Conservation (phyloP, 2,329 filamentous ascomycete genomes). For the Chaetoscypha palmicola region DNA sequence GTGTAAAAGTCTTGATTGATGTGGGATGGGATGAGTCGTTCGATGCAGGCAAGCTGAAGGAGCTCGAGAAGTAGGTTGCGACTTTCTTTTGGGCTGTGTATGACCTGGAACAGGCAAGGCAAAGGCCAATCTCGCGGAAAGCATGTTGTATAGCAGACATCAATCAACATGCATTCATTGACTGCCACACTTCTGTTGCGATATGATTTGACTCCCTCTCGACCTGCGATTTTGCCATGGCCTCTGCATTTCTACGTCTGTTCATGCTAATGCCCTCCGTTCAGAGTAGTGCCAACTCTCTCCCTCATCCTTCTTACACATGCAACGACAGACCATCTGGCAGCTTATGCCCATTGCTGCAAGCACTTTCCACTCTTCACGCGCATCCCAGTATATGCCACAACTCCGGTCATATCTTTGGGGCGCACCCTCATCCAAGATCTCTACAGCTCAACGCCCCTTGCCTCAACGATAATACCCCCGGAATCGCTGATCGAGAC, state of each 20-base stretch:
- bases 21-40: constrained; percentile 95
- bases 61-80: constrained; percentile 73
- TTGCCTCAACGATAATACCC: constrained; percentile 80
- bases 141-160: constrained; percentile 24
- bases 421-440: constrained; percentile 88
- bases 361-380: constrained; percentile 90
- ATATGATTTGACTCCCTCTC: neutral
- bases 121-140: constrained; percentile 6
- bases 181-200: constrained; percentile 9
- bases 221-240: constrained; percentile 5
- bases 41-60: constrained; percentile 70
- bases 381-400: constrained; percentile 90
- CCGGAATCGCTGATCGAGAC: constrained; percentile 62
- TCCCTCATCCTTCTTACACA: constrained; percentile 93
- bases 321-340: constrained; percentile 83
- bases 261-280: constrained; percentile 24
- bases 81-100: constrained; percentile 10
- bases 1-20: constrained; percentile 90
- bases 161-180: constrained; percentile 22
- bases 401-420: constrained; percentile 84
- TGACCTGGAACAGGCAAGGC: constrained; percentile 2
- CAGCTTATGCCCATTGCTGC: constrained; percentile 93
- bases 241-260: constrained; percentile 6
- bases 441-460: constrained; percentile 80
- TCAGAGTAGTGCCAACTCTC: constrained; percentile 79